Evolutionary conservation across 345 rosid species (phyloP).

Genomic region (Psidium guajava): DNA sequence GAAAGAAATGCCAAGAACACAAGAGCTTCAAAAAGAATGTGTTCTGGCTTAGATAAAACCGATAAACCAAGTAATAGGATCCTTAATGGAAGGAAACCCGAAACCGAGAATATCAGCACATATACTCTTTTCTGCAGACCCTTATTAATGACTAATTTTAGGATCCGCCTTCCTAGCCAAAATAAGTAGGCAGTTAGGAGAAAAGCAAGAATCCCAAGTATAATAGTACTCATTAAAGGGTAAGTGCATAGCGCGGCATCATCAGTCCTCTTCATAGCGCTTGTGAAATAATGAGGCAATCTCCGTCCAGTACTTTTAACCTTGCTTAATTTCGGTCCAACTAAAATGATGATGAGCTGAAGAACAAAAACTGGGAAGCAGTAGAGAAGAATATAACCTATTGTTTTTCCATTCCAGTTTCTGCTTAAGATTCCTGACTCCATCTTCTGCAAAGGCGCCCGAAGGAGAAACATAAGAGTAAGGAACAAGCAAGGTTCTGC

Average conservation of each 20-base stretch:
- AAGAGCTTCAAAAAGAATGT: constrained; percentile 64
- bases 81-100: constrained; percentile 77
- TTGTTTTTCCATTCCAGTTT: constrained; percentile 77
- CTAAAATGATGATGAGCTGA: constrained; percentile 63
- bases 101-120: constrained; percentile 68
- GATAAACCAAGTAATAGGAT: constrained; percentile 78
- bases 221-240: constrained; percentile 77
- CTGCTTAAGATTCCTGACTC: constrained; percentile 55
- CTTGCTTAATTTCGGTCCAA: constrained; percentile 51
- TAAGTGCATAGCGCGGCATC: constrained; percentile 62
- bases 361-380: constrained; percentile 77
- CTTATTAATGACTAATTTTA: constrained; percentile 83
- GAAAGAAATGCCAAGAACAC: constrained; percentile 73
- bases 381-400: constrained; percentile 45
- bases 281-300: constrained; percentile 66
- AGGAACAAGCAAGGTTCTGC: constrained; percentile 95
- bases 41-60: constrained; percentile 59
- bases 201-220: constrained; percentile 68
- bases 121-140: constrained; percentile 87
- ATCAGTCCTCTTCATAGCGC: constrained; percentile 16
- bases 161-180: constrained; percentile 85
- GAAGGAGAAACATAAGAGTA: constrained; percentile 73
- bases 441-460: constrained; percentile 74
- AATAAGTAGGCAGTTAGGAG: constrained; percentile 64
- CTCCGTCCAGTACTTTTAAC: constrained; percentile 24